Percentiles rank a stretch among this genome's conserved stretches.
phyloP scores from a whole-genome alignment of 192 early-diverging fungal species.

The Rhizophagus clarus region DNA sequence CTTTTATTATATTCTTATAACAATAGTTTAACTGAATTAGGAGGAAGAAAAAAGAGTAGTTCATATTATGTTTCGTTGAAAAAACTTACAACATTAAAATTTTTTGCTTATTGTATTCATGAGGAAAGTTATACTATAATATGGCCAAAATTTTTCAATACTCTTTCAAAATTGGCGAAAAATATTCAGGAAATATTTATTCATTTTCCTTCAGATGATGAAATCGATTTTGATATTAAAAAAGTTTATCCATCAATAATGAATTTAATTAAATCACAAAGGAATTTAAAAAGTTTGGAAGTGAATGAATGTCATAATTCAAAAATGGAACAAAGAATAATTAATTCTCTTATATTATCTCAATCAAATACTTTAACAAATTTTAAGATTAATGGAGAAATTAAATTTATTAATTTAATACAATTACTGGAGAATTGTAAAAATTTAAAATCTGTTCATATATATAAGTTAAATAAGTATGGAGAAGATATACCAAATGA shows the following conservation, averaged over 20 bases:
- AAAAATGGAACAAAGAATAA: neutral
- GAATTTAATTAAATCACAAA: neutral
- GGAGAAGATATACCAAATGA: neutral
- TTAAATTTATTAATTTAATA: neutral
- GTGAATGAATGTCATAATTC: neutral
- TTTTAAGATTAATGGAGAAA: neutral
- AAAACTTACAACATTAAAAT: neutral
- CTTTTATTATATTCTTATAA: neutral
- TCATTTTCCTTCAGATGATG: neutral
- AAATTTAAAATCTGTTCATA: neutral
- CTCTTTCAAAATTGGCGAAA: neutral
- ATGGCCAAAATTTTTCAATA: neutral
- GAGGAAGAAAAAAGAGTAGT: neutral
- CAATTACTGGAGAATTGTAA: neutral
- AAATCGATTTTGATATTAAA: neutral
- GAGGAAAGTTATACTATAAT: neutral
- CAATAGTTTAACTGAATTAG: too few species aligned
- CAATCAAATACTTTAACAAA: neutral
- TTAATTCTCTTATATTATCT: neutral
- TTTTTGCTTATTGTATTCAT: neutral
- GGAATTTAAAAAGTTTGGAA: neutral
- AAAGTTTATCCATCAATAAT: neutral
- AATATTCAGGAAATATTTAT: neutral
- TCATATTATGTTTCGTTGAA: neutral
- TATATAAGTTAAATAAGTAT: neutral